phyloP scores from a whole-genome alignment of 257 asterid species.

The Solanum corneliomulleri region DNA sequence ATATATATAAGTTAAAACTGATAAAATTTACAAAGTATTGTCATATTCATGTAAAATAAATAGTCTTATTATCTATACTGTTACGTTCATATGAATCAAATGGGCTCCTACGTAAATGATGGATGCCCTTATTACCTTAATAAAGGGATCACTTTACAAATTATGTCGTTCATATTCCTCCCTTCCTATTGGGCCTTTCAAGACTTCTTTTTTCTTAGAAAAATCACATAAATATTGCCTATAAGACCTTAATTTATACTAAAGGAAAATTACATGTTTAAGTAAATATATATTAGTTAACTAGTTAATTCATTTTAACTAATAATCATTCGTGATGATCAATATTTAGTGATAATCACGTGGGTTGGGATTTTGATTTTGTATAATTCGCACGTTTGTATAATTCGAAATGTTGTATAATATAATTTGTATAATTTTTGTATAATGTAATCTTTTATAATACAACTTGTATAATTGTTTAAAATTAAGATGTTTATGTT shows the following conservation, averaged over 20 bases:
- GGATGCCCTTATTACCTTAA: not conserved
- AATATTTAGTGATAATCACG: too few relatives aligned
- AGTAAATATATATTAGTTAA: too few relatives aligned
- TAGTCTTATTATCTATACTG: too few relatives aligned
- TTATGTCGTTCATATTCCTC: not conserved
- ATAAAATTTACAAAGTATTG: too few relatives aligned
- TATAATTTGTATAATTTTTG: not conserved
- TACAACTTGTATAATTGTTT: too few relatives aligned
- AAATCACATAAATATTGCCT: not conserved
- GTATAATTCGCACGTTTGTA: too few relatives aligned
- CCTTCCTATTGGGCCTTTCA: not conserved
- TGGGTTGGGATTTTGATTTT: not conserved
- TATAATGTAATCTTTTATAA: too few relatives aligned
- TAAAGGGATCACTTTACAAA: not conserved
- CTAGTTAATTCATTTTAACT: too few relatives aligned
- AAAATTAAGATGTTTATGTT: too few relatives aligned
- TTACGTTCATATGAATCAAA: not conserved
- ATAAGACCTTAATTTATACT: not conserved
- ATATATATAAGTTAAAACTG: too few relatives aligned
- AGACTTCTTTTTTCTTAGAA: not conserved
- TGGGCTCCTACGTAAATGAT: not conserved
- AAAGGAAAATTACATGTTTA: not conserved
- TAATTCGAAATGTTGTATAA: rapidly evolving
- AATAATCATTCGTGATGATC: too few relatives aligned
- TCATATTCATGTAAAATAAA: too few relatives aligned